A percentile compares a stretch with the other conserved stretches of the same genome.
These are phyloP conservation scores for Pichia deserticola DNA, from an alignment of 805 yeast species.

Conservation along the genomic window DNA sequence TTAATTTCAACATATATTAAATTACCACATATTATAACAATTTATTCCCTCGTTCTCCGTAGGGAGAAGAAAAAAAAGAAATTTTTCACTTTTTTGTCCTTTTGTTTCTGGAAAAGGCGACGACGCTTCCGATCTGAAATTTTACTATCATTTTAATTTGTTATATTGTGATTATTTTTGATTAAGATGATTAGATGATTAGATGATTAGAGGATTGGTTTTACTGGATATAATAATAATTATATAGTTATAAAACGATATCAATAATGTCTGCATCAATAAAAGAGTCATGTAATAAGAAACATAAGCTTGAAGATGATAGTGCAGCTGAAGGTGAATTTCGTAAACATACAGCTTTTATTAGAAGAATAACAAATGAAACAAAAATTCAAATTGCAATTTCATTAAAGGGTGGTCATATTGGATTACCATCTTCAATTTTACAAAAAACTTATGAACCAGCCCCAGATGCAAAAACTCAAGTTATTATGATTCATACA, in stretches of 20 bases:
- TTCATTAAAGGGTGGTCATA: slow-evolving; percentile 77
- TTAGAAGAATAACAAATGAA: slow-evolving; percentile 80
- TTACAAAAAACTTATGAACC: slow-evolving; percentile 26
- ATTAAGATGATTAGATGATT: no score
- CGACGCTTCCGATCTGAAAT: not conserved
- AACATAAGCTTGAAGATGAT: slow-evolving; percentile 10
- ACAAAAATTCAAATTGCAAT: slow-evolving; percentile 85
- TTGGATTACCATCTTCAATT: slow-evolving; percentile 55
- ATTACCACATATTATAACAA: no score
- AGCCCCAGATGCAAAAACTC: slow-evolving; percentile 46
- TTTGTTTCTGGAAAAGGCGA: not conserved
- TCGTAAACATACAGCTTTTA: slow-evolving; percentile 33
- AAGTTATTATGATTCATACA: slow-evolving; percentile 72
- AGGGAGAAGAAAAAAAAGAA: no score
- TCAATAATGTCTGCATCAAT: not conserved
- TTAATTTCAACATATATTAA: no score
- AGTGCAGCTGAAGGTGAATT: not conserved
- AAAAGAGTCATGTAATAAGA: not conserved
- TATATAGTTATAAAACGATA: no score
- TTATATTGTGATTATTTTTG: no score
- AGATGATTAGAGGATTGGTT: no score
- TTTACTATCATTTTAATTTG: not conserved
- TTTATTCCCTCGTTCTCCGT: no score
- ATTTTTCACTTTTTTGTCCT: not conserved
- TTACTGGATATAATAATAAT: no score